A percentile compares a stretch with the other conserved stretches of the same genome.
phyloP scores from a whole-genome alignment of 192 early-diverging fungal genomes.

The Martensiomyces pterosporus region DNA sequence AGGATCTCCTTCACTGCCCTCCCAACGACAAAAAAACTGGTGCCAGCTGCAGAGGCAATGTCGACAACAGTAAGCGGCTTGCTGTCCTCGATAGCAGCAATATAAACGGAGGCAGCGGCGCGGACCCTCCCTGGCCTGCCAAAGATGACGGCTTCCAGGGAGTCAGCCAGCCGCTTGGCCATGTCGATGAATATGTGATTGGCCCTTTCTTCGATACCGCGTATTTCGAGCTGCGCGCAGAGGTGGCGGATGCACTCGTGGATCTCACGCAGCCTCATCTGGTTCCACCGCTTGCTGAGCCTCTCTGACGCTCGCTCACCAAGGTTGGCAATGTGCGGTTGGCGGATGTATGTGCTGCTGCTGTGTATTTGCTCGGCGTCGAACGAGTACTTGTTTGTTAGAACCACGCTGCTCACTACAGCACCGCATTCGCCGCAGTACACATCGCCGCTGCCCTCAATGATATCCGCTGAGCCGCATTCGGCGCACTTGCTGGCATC shows the following conservation, averaged over 20 bases:
- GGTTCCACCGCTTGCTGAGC: constrained; percentile 19
- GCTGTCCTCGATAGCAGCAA: constrained; percentile 19
- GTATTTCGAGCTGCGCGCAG: constrained; percentile 1
- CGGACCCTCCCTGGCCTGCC: constrained; percentile 1
- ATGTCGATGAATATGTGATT: constrained; percentile 16
- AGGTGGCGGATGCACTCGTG: background rate
- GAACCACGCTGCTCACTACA: constrained; percentile 11
- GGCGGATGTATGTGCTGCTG: constrained; percentile 6
- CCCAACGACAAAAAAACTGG: constrained; percentile 20
- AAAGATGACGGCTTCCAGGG: constrained; percentile 8
- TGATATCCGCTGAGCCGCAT: background rate
- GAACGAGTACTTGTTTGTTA: constrained; percentile 10
- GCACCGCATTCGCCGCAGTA: constrained; percentile 38
- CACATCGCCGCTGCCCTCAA: constrained; percentile 8
- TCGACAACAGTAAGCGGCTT: constrained; percentile 11
- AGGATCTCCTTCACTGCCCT: constrained; percentile 6
- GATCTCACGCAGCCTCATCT: constrained; percentile 5
- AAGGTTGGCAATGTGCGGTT: background rate
- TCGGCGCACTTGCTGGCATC: background rate
- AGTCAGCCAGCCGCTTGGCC: background rate
- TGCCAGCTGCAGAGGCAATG: constrained; percentile 5
- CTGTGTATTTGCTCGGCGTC: constrained; percentile 3
- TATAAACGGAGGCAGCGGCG: constrained; percentile 21
- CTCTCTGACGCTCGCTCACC: constrained; percentile 6
- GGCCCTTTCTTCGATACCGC: constrained; percentile 10